phyloP scores from a whole-genome alignment of 2,329 filamentous ascomycete species.

The Myriangium duriaei region DNA sequence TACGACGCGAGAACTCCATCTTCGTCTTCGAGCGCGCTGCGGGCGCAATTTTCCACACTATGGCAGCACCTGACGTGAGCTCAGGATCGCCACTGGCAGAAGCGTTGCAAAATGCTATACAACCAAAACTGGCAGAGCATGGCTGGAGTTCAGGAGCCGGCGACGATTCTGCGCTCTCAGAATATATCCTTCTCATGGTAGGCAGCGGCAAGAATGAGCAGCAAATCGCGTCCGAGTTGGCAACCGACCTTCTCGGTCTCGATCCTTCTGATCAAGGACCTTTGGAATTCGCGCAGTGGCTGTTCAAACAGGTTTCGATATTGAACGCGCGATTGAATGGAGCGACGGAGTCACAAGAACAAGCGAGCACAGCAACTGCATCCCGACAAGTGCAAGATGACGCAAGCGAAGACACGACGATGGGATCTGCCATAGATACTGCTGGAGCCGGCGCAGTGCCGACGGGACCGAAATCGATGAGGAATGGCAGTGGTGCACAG shows the following conservation, averaged over 20 bases:
- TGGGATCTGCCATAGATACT: constrained; percentile 46
- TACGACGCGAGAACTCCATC: neutral
- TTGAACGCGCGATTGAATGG: constrained; percentile 54
- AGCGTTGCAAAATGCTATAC: constrained; percentile 68
- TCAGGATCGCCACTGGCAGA: constrained; percentile 73
- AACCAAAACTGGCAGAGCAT: constrained; percentile 82
- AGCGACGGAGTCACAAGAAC: constrained; percentile 15
- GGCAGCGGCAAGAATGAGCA: constrained; percentile 88
- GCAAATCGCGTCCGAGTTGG: constrained; percentile 77
- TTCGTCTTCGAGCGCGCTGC: neutral
- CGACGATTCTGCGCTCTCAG: constrained; percentile 70
- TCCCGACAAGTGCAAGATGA: constrained; percentile 22
- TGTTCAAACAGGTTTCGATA: constrained; percentile 73
- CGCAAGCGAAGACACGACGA: constrained; percentile 51
- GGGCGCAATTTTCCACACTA: constrained; percentile 26
- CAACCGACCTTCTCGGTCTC: constrained; percentile 72
- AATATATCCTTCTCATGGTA: constrained; percentile 96
- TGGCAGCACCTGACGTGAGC: constrained; percentile 60
- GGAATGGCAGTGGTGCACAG: constrained; percentile 45
- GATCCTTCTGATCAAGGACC: constrained; percentile 72
- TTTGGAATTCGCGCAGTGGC: constrained; percentile 74
- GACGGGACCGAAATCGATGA: constrained; percentile 90
- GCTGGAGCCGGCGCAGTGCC: constrained; percentile 40
- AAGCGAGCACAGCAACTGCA: constrained; percentile 13
- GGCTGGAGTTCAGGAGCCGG: constrained; percentile 80